Percentiles rank a stretch among this genome's conserved stretches.
Evolutionary conservation across 176 grass and related monocot species (phyloP).

Genomic region (Avena atlantica): DNA sequence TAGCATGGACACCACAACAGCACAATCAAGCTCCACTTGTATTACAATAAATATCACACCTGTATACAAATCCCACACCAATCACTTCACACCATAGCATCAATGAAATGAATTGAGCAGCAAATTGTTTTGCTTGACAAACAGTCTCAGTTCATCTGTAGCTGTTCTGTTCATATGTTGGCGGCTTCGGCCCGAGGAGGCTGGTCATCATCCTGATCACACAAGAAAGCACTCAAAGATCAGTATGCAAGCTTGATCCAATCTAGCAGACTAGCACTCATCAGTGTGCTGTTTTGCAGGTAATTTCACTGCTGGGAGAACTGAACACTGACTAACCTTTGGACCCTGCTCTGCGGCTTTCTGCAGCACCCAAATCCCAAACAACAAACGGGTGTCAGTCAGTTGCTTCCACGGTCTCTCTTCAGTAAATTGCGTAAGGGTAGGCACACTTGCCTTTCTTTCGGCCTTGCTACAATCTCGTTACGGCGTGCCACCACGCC

Average conservation of each 20-base stretch:
- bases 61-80: slow-evolving; percentile 32
- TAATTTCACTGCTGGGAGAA: neutral
- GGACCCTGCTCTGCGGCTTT: neutral
- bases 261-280: neutral
- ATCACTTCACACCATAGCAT: slow-evolving; percentile 4
- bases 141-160: slow-evolving; percentile 15
- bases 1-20: neutral
- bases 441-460: slow-evolving; percentile 69
- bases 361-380: slow-evolving; percentile 41
- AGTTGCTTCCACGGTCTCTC: slow-evolving; percentile 53
- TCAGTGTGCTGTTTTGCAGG: neutral
- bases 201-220: slow-evolving; percentile 55
- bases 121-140: slow-evolving; percentile 5
- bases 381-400: slow-evolving; percentile 64
- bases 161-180: neutral
- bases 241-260: neutral
- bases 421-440: slow-evolving; percentile 64
- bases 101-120: slow-evolving; percentile 18
- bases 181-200: slow-evolving; percentile 43
- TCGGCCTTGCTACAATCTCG: slow-evolving; percentile 29
- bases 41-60: slow-evolving; percentile 4
- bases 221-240: slow-evolving; percentile 3
- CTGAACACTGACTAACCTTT: slow-evolving; percentile 21
- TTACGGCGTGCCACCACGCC: neutral
- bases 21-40: neutral